A percentile compares a stretch with the other conserved stretches of the same genome.
phyloP scores from a whole-genome alignment of 148 eudicot species.

The Nyssa sinensis region DNA sequence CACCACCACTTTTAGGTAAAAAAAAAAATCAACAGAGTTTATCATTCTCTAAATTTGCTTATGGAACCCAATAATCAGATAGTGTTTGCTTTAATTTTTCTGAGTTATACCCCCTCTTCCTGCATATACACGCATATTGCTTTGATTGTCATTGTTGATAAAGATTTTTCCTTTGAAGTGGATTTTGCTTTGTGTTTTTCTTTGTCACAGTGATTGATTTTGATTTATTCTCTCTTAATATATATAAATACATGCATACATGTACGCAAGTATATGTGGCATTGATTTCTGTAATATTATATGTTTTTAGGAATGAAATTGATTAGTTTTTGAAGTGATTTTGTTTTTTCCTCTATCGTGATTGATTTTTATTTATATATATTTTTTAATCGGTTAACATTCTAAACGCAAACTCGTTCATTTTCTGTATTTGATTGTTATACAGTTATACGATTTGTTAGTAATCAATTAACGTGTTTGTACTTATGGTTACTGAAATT shows the following conservation, averaged over 20 bases:
- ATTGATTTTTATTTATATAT: neutral
- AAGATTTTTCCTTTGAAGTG: neutral
- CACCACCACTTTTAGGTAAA: neutral
- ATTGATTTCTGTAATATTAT: neutral
- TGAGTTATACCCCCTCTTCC: neutral
- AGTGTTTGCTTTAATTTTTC: neutral
- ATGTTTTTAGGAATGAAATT: neutral
- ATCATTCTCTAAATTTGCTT: neutral
- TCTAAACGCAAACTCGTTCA: neutral
- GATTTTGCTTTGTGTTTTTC: neutral
- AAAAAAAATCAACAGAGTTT: neutral
- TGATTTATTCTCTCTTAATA: neutral
- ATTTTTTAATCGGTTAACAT: neutral
- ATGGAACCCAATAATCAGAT: neutral
- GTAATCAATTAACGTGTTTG: neutral
- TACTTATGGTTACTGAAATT: neutral
- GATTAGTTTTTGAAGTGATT: neutral
- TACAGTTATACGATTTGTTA: neutral
- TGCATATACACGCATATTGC: neutral
- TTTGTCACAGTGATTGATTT: constrained; percentile 2
- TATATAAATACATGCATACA: too few species aligned
- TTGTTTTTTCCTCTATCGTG: neutral
- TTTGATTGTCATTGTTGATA: neutral
- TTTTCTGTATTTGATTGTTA: neutral
- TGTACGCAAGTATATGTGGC: neutral